These are phyloP conservation scores for Mortierella sp. DNA, from an alignment of 371 early-diverging fungal species.

Conservation along the genomic window DNA sequence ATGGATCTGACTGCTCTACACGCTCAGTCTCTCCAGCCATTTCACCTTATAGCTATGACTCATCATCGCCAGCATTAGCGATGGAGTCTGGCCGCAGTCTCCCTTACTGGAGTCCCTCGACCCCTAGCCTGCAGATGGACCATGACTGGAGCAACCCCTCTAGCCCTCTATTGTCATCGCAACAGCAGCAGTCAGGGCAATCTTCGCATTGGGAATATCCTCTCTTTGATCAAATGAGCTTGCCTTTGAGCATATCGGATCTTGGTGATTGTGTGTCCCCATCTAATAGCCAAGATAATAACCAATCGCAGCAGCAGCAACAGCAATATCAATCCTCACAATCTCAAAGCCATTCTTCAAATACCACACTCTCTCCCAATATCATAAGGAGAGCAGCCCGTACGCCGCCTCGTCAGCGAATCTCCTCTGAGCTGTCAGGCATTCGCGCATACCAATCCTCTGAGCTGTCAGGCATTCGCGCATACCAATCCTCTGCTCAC, in stretches of 20 bases:
- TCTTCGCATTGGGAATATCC: constrained; percentile 24
- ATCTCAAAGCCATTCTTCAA: neutral
- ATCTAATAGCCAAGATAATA: neutral
- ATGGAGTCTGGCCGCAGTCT: constrained; percentile 12
- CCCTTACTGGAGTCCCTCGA: constrained; percentile 46
- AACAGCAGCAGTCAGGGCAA: neutral
- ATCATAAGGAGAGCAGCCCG: constrained; percentile 21
- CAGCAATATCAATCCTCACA: constrained; percentile 3
- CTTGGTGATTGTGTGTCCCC: neutral
- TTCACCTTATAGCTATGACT: constrained; percentile 23
- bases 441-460: constrained; percentile 26
- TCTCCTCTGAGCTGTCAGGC: constrained; percentile 17
- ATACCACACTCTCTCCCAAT: neutral
- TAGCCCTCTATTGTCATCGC: constrained; percentile 23
- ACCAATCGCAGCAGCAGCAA: constrained; percentile 12
- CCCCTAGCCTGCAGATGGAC: constrained; percentile 20
- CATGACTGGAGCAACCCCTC: constrained; percentile 30
- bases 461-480: constrained; percentile 14
- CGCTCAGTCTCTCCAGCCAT: constrained; percentile 23
- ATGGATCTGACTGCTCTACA: neutral
- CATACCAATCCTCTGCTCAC: constrained; percentile 28
- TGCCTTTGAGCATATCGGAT: constrained; percentile 1
- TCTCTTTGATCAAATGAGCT: constrained; percentile 34
- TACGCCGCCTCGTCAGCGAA: constrained; percentile 11
- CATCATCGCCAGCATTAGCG: constrained; percentile 18